Conservation (phyloP, 73 alveolate genomes). For the Blepharisma japonicum region DNA sequence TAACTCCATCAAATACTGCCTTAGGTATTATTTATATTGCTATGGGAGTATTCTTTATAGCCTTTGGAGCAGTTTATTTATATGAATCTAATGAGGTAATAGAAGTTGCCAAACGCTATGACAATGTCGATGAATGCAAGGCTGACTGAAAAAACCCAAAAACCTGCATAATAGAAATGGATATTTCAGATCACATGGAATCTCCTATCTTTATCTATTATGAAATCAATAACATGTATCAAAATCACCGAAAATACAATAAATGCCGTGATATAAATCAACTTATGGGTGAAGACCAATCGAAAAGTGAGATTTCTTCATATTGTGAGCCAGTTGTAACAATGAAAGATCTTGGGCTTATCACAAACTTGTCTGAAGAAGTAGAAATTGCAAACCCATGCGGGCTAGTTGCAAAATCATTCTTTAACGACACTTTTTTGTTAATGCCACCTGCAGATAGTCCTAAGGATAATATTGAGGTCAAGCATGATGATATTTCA, state of each 20-base stretch:
- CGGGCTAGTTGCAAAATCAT: conserved; percentile 85
- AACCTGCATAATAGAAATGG: conserved; percentile 45
- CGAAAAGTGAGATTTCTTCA: conserved; percentile 33
- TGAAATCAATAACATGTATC: conserved; percentile 85
- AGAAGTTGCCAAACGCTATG: conserved; percentile 60
- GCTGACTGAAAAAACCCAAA: not conserved
- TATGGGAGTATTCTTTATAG: conserved; percentile 70
- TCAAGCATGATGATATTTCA: conserved; percentile 61
- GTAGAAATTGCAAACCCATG: conserved; percentile 76
- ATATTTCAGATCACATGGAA: conserved; percentile 62
- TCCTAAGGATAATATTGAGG: conserved; percentile 33
- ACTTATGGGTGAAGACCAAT: conserved; percentile 47
- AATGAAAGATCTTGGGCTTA: conserved; percentile 48
- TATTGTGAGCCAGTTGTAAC: conserved; percentile 78
- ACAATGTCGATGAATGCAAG: conserved; percentile 38
- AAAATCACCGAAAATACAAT: conserved; percentile 87
- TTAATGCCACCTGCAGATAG: conserved; percentile 13
- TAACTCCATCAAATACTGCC: conserved; percentile 62
- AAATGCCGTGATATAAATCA: conserved; percentile 63
- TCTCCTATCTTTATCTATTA: conserved; percentile 76
- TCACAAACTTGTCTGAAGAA: conserved; percentile 22
- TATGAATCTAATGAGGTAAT: conserved; percentile 56
- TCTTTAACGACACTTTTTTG: conserved; percentile 64
- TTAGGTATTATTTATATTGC: conserved; percentile 58
- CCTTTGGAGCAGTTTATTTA: conserved; percentile 66